Base-by-base conservation (phyloP, 1,284 basidiomycete genomes). In the Boletus hoseneyae region DNA sequence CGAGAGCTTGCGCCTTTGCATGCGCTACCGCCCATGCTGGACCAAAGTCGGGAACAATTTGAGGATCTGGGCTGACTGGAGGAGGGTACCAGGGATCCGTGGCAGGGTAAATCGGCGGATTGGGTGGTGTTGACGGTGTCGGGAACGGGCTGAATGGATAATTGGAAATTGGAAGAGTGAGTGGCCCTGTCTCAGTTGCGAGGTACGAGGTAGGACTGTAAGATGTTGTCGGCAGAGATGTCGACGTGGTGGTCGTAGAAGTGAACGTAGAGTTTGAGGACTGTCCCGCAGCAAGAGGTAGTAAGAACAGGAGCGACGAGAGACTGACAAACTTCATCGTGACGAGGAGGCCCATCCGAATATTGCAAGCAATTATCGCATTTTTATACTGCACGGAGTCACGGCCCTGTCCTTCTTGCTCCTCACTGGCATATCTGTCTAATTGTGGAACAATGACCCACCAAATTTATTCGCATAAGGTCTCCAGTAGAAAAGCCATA, bases 21-120 rank as follows among this genome's bases (percentile, higher is more conserved):
- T 68, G 64, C 6, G 73, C 73, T 0, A 38, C 45, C 4, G 63
- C 61, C 73, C 73, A 73, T 12, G 73, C 67, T 2, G 58, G 59
- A 5, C 54, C 63, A 39, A 74, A 74, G 63, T 74, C 69, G 1
- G 72, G 72, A 3, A 74, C 59, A 15, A 70, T 25, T 16, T 30
- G 32, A 11, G 47, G 51, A 33, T 59, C 59, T 32, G 49, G 37
- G 25, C 38, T 53, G 19, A 57, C 41, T 5, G 59, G 58, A 27
- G 59, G 58, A 3, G 59, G 48, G 33, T 59, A 50, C 15, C 48
- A 40, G 3, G 58, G 53, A 42, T 61, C 58, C 1, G 53, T 59
- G 13, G 46, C 49, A 10, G 54, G 54, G 33, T 59, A 59, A 23
- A 59, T 11, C 2, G 51, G 54, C 6, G 50, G 57, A 27, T 47